Base-by-base conservation (phyloP, 257 asterid species). In the Penstemon newberryi region DNA sequence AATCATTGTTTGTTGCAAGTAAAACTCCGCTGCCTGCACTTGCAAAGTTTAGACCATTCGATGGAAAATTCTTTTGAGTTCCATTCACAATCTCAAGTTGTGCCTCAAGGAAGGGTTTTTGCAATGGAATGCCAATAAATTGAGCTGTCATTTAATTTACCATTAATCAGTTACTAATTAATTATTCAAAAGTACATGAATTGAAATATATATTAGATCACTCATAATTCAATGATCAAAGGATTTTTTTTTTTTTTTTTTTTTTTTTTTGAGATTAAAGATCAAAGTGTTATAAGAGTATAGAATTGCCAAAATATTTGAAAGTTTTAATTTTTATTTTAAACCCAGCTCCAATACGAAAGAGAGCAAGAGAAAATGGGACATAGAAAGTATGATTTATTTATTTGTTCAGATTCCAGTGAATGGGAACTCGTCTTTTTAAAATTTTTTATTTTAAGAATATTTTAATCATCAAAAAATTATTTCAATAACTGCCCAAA, bases 11-110 rank as follows among this genome's bases (percentile, higher is more conserved):
- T 5, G 97, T 90, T 25, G 76, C 67, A 5, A 3, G 65, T 6
- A 87, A 64, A 80, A 86, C 90, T 36, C 97, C 97, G 64, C 97
- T 90, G 13, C 97, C 96, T 52, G 97, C 97, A 43, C 96, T 90
- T 36, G 97, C 97, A 46, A 90, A 90, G 74, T 90, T 90, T 75
- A 90, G 70, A 6, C 95, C 95, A 67, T 90, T 87, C 0, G 85
- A 47, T 55, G 97, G 97, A 69, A 74, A 84, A 44, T 41, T 68
- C 33, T 72, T 80, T 4, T 2, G 68, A 46, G 66, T 75, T 59
- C 87, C 83, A 56, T 84, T 84, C 13, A 13, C 7, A 60, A 85
- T 63, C 74, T 85, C 86, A 19, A 49, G 36, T 19, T 83, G 74
- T 66, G 79, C 79, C 80, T 83, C 88, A 49, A 79, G 50, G 63